phyloP scores from a whole-genome alignment of 768 basidiomycete genomes.

The Mycena amicta region DNA sequence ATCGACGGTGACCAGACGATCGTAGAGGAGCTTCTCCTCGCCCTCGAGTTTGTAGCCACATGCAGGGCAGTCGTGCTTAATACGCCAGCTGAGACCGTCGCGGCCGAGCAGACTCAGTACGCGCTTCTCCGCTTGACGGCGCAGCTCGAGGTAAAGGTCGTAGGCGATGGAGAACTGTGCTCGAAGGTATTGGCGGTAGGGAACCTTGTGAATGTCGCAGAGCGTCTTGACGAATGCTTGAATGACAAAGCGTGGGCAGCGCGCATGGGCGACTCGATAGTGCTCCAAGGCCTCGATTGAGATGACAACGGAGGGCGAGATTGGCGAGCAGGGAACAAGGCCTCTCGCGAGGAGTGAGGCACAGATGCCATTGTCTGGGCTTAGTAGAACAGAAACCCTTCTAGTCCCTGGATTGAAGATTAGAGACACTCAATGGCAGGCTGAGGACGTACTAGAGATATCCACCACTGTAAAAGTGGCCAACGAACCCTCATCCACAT shows the following conservation, averaged over 20 bases:
- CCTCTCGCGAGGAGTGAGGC: conserved; percentile 8
- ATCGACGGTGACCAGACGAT: conserved; percentile 27
- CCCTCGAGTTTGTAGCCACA: conserved; percentile 29
- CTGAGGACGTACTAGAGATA: not conserved
- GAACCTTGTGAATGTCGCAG: conserved; percentile 18
- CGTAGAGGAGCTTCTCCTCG: conserved; percentile 23
- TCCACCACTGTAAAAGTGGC: not conserved
- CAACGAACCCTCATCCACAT: not conserved
- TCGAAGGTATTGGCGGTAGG: conserved; percentile 8
- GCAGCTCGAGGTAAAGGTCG: conserved; percentile 24
- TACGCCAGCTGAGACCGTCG: conserved; percentile 21
- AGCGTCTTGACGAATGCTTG: conserved; percentile 19
- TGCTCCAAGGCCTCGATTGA: conserved; percentile 8
- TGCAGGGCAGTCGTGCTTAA: conserved; percentile 29
- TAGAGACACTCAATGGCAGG: not conserved
- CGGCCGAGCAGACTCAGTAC: conserved; percentile 21
- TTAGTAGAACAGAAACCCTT: not conserved
- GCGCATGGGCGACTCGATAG: conserved; percentile 5
- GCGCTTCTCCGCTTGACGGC: conserved; percentile 3
- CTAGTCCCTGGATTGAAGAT: not conserved
- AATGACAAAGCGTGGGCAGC: conserved; percentile 18
- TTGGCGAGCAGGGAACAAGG: conserved; percentile 14
- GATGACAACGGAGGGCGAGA: conserved; percentile 7
- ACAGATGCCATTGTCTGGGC: not conserved
- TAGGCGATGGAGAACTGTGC: conserved; percentile 22